These are phyloP conservation scores for Boletus barrowsii DNA, from an alignment of 768 basidiomycete genomes.

Conservation along the genomic window DNA sequence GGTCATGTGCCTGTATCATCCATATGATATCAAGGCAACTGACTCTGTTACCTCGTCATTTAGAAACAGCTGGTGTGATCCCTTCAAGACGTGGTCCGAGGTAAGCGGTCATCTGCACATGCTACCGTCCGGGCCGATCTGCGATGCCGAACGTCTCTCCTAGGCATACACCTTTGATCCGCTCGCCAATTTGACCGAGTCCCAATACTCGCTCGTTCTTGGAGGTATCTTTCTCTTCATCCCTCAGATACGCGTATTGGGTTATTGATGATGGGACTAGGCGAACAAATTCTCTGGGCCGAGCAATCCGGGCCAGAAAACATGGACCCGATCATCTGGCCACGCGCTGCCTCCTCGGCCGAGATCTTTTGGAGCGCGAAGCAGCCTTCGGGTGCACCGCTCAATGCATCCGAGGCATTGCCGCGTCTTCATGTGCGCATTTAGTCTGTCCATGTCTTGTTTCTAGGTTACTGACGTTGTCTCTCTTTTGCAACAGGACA, in stretches of 20 bases:
- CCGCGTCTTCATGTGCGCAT: conserved; percentile 42
- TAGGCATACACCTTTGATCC: conserved; percentile 53
- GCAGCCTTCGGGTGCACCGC: conserved; percentile 33
- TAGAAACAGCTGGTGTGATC: conserved; percentile 48
- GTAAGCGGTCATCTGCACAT: conserved; percentile 23
- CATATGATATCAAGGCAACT: neutral
- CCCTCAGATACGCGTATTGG: no score
- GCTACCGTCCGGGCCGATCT: no score
- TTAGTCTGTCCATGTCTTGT: neutral
- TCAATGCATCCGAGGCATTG: conserved; percentile 38
- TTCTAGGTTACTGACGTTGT: neutral
- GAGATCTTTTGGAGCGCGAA: conserved; percentile 55
- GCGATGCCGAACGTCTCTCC: no score
- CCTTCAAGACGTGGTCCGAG: conserved; percentile 51
- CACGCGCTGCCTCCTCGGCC: conserved; percentile 43
- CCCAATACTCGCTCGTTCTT: conserved; percentile 38
- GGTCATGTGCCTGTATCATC: conserved; percentile 1
- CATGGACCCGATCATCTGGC: conserved; percentile 47
- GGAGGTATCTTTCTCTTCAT: conserved; percentile 21
- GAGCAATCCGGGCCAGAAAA: conserved; percentile 45
- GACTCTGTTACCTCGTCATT: neutral
- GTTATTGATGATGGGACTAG: conserved; percentile 16
- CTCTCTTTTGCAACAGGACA: conserved; percentile 29
- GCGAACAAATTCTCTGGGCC: conserved; percentile 42
- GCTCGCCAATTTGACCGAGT: conserved; percentile 37